Percentiles rank a stretch among this genome's conserved stretches.
These are phyloP conservation scores for Fagus crenata DNA, from an alignment of 306 rosid species.

Conservation along the genomic window DNA sequence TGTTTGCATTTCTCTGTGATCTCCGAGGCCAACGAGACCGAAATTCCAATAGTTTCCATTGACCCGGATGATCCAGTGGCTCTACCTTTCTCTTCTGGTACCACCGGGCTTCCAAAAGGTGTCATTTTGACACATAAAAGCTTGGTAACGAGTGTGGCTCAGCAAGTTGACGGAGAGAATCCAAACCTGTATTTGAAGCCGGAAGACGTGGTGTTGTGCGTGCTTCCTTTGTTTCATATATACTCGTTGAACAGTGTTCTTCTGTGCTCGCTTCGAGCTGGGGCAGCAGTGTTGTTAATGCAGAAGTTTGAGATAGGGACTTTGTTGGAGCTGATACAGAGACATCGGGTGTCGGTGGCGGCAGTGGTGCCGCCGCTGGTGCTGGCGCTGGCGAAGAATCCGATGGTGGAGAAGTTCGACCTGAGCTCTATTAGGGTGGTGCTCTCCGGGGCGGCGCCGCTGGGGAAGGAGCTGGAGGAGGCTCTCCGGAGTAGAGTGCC, in stretches of 20 bases:
- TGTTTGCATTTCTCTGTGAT: slow-evolving; percentile 71
- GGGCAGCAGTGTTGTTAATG: slow-evolving; percentile 66
- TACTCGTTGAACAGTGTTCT: slow-evolving; percentile 68
- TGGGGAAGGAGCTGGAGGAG: slow-evolving; percentile 80
- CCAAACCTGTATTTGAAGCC: slow-evolving; percentile 56
- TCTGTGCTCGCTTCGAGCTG: slow-evolving; percentile 58
- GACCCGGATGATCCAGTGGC: slow-evolving; percentile 58
- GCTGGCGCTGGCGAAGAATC: slow-evolving; percentile 75
- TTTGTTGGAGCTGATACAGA: slow-evolving; percentile 51
- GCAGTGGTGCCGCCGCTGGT: slow-evolving; percentile 91
- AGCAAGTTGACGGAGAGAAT: slow-evolving; percentile 88
- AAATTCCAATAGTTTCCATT: slow-evolving; percentile 35
- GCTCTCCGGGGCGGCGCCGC: slow-evolving; percentile 84
- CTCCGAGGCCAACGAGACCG: slow-evolving; percentile 48
- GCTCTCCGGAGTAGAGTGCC: slow-evolving; percentile 63
- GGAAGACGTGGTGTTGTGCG: slow-evolving; percentile 72
- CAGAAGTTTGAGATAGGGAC: slow-evolving; percentile 75
- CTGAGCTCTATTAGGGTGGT: slow-evolving; percentile 65
- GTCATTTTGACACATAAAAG: slow-evolving; percentile 79
- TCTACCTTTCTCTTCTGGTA: slow-evolving; percentile 86
- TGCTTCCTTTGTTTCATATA: slow-evolving; percentile 86
- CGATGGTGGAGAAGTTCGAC: slow-evolving; percentile 58
- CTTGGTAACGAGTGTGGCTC: slow-evolving; percentile 70
- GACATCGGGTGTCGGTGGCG: slow-evolving; percentile 61
- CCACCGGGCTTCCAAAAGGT: slow-evolving; percentile 84